Conservation (phyloP, 2,329 filamentous ascomycete species). For the Sarocladium brachiariae region DNA sequence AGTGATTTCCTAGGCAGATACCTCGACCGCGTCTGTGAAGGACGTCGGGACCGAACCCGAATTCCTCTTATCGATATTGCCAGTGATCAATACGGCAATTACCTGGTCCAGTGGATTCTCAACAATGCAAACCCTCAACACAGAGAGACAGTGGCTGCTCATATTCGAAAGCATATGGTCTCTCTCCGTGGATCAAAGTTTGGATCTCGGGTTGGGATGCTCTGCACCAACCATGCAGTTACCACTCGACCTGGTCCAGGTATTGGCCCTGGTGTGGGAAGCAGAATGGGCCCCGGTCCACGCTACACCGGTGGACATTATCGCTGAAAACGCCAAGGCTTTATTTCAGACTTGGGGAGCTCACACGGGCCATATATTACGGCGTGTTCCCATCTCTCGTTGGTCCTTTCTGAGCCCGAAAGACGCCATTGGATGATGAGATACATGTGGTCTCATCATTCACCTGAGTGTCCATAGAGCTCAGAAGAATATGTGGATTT, state of each 20-base stretch:
- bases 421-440: not conserved
- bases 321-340: conserved; percentile 33
- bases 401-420: not conserved
- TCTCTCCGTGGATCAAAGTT: conserved; percentile 97
- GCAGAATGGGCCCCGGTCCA: conserved; percentile 50
- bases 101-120: conserved; percentile 94
- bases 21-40: conserved; percentile 88
- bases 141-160: conserved; percentile 83
- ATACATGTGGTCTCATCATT: conserved; percentile 19
- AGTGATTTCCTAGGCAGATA: conserved; percentile 87
- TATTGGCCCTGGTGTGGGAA: conserved; percentile 56
- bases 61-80: conserved; percentile 98
- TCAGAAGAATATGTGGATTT: conserved; percentile 37
- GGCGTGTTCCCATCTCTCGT: not conserved
- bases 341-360: not conserved
- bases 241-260: conserved; percentile 84
- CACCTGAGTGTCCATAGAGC: conserved; percentile 18
- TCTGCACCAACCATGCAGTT: conserved; percentile 91
- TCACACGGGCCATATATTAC: not conserved
- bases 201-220: conserved; percentile 95
- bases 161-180: conserved; percentile 99
- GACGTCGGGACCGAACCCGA: conserved; percentile 80
- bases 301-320: conserved; percentile 49
- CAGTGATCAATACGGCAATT: conserved; percentile 98
- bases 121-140: conserved; percentile 83